phyloP scores from a whole-genome alignment of 805 yeast genomes.

The Starmerella kuoi region DNA sequence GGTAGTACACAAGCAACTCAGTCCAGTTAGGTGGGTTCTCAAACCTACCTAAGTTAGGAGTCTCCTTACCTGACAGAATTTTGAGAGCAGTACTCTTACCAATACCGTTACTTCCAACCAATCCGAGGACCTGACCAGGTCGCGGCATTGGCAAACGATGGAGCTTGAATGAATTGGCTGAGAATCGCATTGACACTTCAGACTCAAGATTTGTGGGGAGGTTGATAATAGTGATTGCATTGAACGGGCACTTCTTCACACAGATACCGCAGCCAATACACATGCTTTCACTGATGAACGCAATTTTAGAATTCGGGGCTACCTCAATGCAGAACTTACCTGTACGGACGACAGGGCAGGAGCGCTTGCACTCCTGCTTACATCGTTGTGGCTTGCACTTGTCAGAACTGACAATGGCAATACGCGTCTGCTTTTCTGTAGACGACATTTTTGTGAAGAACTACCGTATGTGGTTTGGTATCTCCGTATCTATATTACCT shows the following conservation, averaged over 20 bases:
- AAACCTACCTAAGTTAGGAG: constrained; percentile 86
- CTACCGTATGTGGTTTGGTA: background rate
- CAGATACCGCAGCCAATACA: constrained; percentile 99
- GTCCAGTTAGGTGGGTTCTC: constrained; percentile 98
- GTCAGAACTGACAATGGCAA: constrained; percentile 89
- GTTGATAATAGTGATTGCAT: constrained; percentile 90
- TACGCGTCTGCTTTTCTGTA: constrained; percentile 36
- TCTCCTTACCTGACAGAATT: constrained; percentile 92
- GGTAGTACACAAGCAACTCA: constrained; percentile 76
- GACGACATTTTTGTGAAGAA: constrained; percentile 6
- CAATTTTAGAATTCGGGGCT: constrained; percentile 76
- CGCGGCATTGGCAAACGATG: constrained; percentile 97
- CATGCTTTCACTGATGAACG: constrained; percentile 83
- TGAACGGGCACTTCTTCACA: constrained; percentile 96
- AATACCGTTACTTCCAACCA: constrained; percentile 98
- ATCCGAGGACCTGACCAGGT: constrained; percentile 96
- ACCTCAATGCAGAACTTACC: constrained; percentile 98
- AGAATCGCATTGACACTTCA: constrained; percentile 92
- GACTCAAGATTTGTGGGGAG: constrained; percentile 87
- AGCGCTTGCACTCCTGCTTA: constrained; percentile 92
- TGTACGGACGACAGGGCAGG: constrained; percentile 96
- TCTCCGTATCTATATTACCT: too few species aligned
- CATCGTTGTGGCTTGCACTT: constrained; percentile 97
- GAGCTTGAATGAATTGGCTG: constrained; percentile 93
- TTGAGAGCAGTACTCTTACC: constrained; percentile 96